Evolutionary conservation across 768 basidiomycete genomes (phyloP).

Genomic region (Kwoniella dejecticola): DNA sequence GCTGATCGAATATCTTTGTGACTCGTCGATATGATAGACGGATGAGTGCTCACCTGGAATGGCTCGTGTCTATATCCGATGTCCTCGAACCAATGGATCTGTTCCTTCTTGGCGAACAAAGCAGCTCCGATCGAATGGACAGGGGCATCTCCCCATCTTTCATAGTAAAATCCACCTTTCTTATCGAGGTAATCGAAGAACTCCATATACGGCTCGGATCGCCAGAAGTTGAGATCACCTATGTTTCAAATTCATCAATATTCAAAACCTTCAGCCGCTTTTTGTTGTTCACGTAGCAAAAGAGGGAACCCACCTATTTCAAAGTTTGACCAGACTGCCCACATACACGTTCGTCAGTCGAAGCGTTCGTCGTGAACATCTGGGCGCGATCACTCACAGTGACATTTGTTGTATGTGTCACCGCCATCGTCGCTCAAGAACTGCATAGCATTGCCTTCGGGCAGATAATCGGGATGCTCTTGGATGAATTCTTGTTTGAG

Average conservation of each 20-base stretch:
- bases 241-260: background rate
- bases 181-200: slow-evolving; percentile 81
- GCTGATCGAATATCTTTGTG: background rate
- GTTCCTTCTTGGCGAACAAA: slow-evolving; percentile 80
- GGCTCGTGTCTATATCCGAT: slow-evolving; percentile 92
- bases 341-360: background rate
- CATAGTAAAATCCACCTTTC: slow-evolving; percentile 85
- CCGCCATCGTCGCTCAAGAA: slow-evolving; percentile 78
- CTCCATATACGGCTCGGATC: slow-evolving; percentile 74
- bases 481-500: slow-evolving; percentile 77
- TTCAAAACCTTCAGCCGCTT: too few relatives aligned
- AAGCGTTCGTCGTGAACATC: background rate
- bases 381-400: slow-evolving; percentile 60
- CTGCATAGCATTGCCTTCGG: slow-evolving; percentile 67
- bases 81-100: slow-evolving; percentile 93
- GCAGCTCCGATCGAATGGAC: slow-evolving; percentile 89
- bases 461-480: slow-evolving; percentile 65
- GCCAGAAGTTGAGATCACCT: slow-evolving; percentile 75
- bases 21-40: too few relatives aligned
- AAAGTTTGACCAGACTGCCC: slow-evolving; percentile 86
- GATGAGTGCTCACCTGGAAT: slow-evolving; percentile 80
- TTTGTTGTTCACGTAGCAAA: too few relatives aligned
- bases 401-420: slow-evolving; percentile 72
- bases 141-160: slow-evolving; percentile 81
- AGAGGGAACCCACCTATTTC: slow-evolving; percentile 66